Conservation (phyloP, 169 alveolate genomes). For the Eimeria necatrix region DNA sequence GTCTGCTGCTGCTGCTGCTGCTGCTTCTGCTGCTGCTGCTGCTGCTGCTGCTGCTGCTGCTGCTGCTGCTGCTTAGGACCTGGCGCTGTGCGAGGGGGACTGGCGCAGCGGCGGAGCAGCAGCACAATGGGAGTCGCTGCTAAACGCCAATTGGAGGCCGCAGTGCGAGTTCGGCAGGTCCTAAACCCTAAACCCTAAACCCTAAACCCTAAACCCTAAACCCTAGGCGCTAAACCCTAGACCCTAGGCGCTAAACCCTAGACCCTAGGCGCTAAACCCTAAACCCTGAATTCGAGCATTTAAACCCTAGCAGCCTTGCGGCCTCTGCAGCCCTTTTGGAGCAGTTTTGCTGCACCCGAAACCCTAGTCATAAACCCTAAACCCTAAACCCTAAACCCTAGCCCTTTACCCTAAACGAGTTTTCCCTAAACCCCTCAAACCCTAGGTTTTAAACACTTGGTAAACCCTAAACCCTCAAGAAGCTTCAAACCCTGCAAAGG, state of each 20-base stretch:
- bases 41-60: constrained; percentile 10
- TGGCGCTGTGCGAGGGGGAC: neutral
- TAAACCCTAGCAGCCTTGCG: neutral
- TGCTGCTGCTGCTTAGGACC: neutral
- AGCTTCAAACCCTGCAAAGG: neutral
- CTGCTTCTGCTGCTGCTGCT: neutral
- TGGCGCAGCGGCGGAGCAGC: neutral
- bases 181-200: constrained; percentile 50
- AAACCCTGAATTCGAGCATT: neutral
- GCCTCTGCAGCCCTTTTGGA: neutral
- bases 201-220: constrained; percentile 53
- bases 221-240: neutral
- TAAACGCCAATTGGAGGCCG: neutral
- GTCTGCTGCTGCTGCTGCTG: neutral
- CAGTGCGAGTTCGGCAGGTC: neutral
- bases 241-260: neutral
- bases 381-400: constrained; percentile 30
- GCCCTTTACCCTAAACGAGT: neutral
- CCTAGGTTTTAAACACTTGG: neutral
- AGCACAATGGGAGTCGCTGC: neutral
- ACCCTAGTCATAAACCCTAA: constrained; percentile 13
- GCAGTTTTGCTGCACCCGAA: neutral
- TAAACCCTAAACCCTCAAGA: neutral
- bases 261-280: neutral
- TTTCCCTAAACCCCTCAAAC: neutral